These are phyloP conservation scores for Candida maltosa DNA, from an alignment of 805 yeast species.

Conservation along the genomic window DNA sequence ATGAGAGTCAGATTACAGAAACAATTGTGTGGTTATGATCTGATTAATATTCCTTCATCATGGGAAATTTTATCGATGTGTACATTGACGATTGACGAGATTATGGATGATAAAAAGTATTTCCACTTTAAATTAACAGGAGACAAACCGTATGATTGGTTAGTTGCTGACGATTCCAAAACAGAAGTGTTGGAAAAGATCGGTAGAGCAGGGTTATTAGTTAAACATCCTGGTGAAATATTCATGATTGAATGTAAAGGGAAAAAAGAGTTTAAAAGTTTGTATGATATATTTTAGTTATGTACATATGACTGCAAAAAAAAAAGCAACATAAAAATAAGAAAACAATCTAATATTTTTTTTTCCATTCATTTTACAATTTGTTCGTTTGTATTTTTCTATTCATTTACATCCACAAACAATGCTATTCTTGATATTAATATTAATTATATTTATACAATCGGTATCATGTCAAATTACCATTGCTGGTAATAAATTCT, in stretches of 20 bases:
- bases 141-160: conserved; percentile 25
- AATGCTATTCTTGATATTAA: neutral
- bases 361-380: too few relatives aligned
- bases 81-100: conserved; percentile 24
- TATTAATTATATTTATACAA: neutral
- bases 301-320: neutral
- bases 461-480: conserved; percentile 34
- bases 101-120: conserved; percentile 24
- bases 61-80: conserved; percentile 43
- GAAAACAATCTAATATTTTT: too few relatives aligned
- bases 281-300: conserved; percentile 20
- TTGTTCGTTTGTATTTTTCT: too few relatives aligned
- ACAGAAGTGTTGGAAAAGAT: conserved; percentile 28
- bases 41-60: conserved; percentile 33
- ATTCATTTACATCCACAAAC: too few relatives aligned
- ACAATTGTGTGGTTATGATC: conserved; percentile 26
- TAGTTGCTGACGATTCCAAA: conserved; percentile 27
- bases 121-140: conserved; percentile 26
- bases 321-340: conserved; percentile 1
- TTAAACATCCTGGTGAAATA: conserved; percentile 26
- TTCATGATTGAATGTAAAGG: conserved; percentile 46
- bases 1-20: conserved; percentile 37
- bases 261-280: conserved; percentile 32
- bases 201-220: conserved; percentile 42
- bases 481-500: conserved; percentile 72